A percentile compares a stretch with the other conserved stretches of the same genome.
Conservation (phyloP, 1,284 basidiomycete genomes). For the Acaromyces ingoldii region DNA sequence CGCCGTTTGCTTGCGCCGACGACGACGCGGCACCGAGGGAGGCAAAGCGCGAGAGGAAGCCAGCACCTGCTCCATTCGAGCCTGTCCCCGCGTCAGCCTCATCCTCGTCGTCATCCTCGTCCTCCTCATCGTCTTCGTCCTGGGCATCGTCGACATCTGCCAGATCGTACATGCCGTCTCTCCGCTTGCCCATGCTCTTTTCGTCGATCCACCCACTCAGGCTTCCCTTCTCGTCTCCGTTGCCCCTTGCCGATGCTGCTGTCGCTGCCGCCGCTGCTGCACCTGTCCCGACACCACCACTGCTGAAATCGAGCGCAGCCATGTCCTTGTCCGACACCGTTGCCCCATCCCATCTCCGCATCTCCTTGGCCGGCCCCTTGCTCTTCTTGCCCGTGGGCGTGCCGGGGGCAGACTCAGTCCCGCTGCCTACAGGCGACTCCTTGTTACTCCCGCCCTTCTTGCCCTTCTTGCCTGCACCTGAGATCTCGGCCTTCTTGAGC, state of each 20-base stretch:
- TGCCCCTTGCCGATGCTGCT: no score
- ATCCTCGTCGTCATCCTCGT: constrained; percentile 31
- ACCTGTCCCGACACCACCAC: constrained; percentile 34
- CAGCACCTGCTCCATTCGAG: constrained; percentile 47
- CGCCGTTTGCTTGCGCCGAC: background rate
- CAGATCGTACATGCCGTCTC: constrained; percentile 84
- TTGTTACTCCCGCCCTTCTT: constrained; percentile 53
- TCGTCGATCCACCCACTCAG: constrained; percentile 65
- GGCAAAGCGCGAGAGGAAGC: constrained; percentile 62
- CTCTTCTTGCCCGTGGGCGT: constrained; percentile 45
- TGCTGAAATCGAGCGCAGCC: constrained; percentile 75
- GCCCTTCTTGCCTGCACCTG: constrained; percentile 57
- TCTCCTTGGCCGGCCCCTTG: constrained; percentile 66
- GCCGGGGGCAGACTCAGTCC: constrained; percentile 9
- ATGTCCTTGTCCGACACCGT: constrained; percentile 63
- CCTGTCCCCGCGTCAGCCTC: constrained; percentile 14
- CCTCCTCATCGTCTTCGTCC: constrained; percentile 57
- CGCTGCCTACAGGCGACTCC: constrained; percentile 27
- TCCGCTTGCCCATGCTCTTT: constrained; percentile 70
- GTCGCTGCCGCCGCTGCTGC: background rate
- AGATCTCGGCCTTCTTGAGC: constrained; percentile 56
- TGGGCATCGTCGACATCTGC: constrained; percentile 66
- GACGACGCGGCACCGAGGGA: constrained; percentile 4
- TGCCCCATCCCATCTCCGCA: constrained; percentile 86
- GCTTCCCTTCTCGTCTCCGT: constrained; percentile 57